Conservation (phyloP, 768 basidiomycete species). For the Artomyces pyxidatus region DNA sequence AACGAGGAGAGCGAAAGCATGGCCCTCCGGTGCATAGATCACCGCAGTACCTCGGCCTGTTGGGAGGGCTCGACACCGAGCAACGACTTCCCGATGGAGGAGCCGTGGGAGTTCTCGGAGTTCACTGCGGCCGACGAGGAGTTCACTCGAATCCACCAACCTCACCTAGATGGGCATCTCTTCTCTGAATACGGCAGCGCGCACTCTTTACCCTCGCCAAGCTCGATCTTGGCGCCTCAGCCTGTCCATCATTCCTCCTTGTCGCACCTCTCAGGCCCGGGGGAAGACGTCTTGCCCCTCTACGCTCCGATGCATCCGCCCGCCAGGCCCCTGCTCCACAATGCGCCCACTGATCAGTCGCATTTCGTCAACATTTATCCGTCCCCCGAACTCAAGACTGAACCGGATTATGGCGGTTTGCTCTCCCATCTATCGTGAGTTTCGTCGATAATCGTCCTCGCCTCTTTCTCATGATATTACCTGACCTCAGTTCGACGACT, state of each 20-base stretch:
- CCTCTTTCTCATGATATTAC: too few relatives aligned
- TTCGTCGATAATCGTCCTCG: too few relatives aligned
- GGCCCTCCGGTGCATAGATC: slow-evolving; percentile 7
- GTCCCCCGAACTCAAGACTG: too few relatives aligned
- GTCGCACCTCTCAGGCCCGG: slow-evolving; percentile 1
- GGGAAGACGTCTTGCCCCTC: too few relatives aligned
- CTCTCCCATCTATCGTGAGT: too few relatives aligned
- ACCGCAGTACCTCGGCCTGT: slow-evolving; percentile 1
- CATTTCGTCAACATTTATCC: too few relatives aligned
- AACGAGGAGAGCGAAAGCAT: slow-evolving; percentile 8
- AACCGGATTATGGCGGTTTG: too few relatives aligned
- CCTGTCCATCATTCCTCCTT: slow-evolving; percentile 5
- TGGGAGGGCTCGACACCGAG: slow-evolving; percentile 14
- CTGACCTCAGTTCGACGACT: background rate
- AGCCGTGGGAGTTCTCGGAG: slow-evolving; percentile 12
- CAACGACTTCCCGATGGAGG: slow-evolving; percentile 11
- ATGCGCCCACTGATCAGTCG: too few relatives aligned
- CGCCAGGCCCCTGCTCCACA: too few relatives aligned
- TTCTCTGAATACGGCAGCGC: background rate
- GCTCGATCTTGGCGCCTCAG: slow-evolving; percentile 4
- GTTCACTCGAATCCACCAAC: too few relatives aligned
- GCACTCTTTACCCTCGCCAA: slow-evolving; percentile 2
- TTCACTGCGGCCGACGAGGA: background rate
- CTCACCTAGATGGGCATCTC: too few relatives aligned
- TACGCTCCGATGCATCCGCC: too few relatives aligned